phyloP scores from a whole-genome alignment of 306 rosid genomes.

The Benincasa hispida region DNA sequence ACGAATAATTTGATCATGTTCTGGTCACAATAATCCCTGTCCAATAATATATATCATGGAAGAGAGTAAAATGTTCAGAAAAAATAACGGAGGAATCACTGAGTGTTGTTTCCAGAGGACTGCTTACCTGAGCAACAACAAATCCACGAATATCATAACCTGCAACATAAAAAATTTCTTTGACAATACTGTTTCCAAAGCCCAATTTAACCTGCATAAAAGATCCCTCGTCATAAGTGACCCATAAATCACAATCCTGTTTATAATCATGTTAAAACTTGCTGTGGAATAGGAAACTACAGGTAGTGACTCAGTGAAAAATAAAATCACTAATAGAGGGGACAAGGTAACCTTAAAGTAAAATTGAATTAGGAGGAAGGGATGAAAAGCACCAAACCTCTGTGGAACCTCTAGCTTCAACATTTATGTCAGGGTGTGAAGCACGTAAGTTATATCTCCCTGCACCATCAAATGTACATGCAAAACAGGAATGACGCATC shows the following conservation, averaged over 20 bases:
- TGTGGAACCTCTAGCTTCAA: slow-evolving; percentile 63
- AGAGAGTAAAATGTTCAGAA: neutral
- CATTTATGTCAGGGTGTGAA: slow-evolving; percentile 62
- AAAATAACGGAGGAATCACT: neutral
- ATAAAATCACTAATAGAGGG: neutral
- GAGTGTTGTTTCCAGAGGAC: neutral
- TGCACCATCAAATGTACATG: slow-evolving; percentile 24
- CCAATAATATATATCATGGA: neutral
- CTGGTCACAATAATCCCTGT: neutral
- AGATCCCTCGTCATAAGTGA: slow-evolving; percentile 9
- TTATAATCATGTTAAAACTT: slow-evolving; percentile 1
- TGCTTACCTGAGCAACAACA: slow-evolving; percentile 91
- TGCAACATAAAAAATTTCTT: slow-evolving; percentile 64
- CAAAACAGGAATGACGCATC: neutral
- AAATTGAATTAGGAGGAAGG: neutral
- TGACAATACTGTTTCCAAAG: slow-evolving; percentile 59
- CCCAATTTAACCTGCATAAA: slow-evolving; percentile 75
- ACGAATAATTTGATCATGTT: neutral
- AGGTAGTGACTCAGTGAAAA: neutral
- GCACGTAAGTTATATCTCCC: slow-evolving; percentile 75
- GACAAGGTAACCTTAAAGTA: neutral
- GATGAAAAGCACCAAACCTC: slow-evolving; percentile 42
- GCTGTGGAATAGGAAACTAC: neutral
- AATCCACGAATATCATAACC: slow-evolving; percentile 71
- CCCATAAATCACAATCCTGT: slow-evolving; percentile 9